Base-by-base conservation (phyloP, 2,329 filamentous ascomycete genomes). In the Pseudocercospora macadamiae region DNA sequence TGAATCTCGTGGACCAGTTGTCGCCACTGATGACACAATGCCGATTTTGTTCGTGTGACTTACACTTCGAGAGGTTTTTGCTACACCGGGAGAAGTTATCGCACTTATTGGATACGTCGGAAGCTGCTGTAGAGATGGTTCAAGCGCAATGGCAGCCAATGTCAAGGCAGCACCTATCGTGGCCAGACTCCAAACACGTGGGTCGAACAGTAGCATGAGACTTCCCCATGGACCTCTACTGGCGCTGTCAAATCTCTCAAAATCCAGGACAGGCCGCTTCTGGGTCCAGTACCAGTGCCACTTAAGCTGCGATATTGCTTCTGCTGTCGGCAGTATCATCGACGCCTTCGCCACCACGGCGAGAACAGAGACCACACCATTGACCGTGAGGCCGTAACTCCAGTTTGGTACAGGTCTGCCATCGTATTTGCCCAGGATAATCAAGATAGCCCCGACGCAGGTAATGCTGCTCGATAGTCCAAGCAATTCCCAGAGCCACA, bases 401-500 rank as follows among this genome's bases (percentile, higher is more conserved):
- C 62, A 62, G 1, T 32, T 28, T 10, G 58, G 59, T 6, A 63
- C 34, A 1, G 58, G 56, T 26, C 62, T 53, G 12, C 56, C 52
- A 26, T 67, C 34, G 30, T 59, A 59, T 1, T 44, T 34, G 21
- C 54, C 49, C 12, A 66, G 54, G 1, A 64, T 9, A 4, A 59
- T 12, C 3, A 63, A n/a, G 28, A 66, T 57, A 10, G 42, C 57
- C 3, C 49, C 39, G 16, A 63, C 54, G 30, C 58, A 65, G 9
- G 51, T 9, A 8, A 54, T 36, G 39, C 64, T 60, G 18, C 52
- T 26, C 0, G 57, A 25, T 14, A 67, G 51, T 34, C 60, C 55
- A 19, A 64, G 54, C 21, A 62, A 14, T 55, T 67, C 63, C 63
- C 60, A 63, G 8, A 66, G 26, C 63, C 63, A 67, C 2, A 61